Evolutionary conservation across 306 rosid species (phyloP).

Genomic region (Cicer yamashitae): DNA sequence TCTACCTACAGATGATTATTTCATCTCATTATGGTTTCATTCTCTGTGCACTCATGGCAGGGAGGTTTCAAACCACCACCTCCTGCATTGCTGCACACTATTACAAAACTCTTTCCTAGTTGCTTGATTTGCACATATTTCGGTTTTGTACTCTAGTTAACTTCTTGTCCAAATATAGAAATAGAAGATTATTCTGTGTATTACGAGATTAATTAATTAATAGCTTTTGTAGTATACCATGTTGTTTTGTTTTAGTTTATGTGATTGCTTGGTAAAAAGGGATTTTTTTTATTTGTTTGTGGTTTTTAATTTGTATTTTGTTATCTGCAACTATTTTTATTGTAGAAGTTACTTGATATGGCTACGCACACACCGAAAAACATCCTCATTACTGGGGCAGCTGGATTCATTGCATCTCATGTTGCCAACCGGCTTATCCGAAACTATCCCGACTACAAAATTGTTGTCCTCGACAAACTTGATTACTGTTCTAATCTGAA

Average conservation of each 20-base stretch:
- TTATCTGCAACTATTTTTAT: slow-evolving; percentile 14
- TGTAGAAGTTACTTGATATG: slow-evolving; percentile 60
- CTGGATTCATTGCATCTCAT: slow-evolving; percentile 95
- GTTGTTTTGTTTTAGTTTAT: slow-evolving; percentile 6
- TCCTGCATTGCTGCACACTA: no score
- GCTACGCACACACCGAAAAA: slow-evolving; percentile 80
- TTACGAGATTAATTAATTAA: slow-evolving; percentile 8
- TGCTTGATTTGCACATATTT: slow-evolving; percentile 22
- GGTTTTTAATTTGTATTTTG: slow-evolving; percentile 12
- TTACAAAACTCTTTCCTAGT: neutral
- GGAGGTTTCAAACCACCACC: neutral
- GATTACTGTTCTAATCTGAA: slow-evolving; percentile 91
- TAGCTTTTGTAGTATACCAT: slow-evolving; percentile 10
- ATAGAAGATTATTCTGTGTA: slow-evolving; percentile 11
- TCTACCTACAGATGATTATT: slow-evolving; percentile 11
- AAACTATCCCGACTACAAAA: slow-evolving; percentile 75
- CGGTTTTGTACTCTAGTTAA: neutral
- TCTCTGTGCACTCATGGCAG: no score
- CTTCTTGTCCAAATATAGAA: neutral
- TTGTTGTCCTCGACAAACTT: slow-evolving; percentile 92
- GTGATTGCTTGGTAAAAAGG: slow-evolving; percentile 2
- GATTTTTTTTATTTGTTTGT: neutral
- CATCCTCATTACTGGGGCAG: slow-evolving; percentile 92
- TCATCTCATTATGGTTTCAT: neutral
- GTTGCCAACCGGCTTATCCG: slow-evolving; percentile 88